phyloP scores from a whole-genome alignment of 495 filamentous ascomycete species.

The Xanthoparmelia taractica region DNA sequence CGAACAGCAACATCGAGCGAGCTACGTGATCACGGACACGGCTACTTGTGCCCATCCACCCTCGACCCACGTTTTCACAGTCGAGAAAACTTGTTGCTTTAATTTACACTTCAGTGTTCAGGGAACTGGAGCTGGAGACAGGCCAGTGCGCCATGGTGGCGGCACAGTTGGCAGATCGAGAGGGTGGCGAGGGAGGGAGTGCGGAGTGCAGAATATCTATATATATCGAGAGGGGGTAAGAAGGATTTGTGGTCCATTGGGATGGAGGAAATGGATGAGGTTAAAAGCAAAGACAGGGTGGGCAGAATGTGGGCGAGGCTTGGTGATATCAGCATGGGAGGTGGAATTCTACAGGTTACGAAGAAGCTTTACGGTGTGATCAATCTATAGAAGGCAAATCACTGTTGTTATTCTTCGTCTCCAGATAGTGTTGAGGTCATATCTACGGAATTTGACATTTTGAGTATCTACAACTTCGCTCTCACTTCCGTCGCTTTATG shows the following conservation, averaged over 20 bases:
- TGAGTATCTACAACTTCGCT: slow-evolving; percentile 22
- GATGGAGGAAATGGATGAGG: slow-evolving; percentile 44
- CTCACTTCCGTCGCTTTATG: slow-evolving; percentile 23
- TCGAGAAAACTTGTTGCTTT: slow-evolving; percentile 63
- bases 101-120: slow-evolving; percentile 61
- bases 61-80: slow-evolving; percentile 54
- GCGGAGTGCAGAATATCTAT: slow-evolving; percentile 64
- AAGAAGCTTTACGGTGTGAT: not conserved
- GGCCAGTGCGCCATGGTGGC: slow-evolving; percentile 70
- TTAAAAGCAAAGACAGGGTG: slow-evolving; percentile 49
- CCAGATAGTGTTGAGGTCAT: not conserved
- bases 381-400: not conserved
- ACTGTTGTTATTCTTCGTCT: not conserved
- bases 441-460: not conserved
- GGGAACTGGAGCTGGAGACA: slow-evolving; percentile 47
- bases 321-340: slow-evolving; percentile 10
- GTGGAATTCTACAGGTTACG: slow-evolving; percentile 13
- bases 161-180: slow-evolving; percentile 61
- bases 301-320: slow-evolving; percentile 52
- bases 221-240: slow-evolving; percentile 64
- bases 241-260: slow-evolving; percentile 57
- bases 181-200: slow-evolving; percentile 54
- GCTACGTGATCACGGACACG: slow-evolving; percentile 65
- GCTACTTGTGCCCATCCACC: slow-evolving; percentile 46
- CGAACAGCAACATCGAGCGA: slow-evolving; percentile 63